A percentile compares a stretch with the other conserved stretches of the same genome.
Conservation (phyloP, 495 filamentous ascomycete species). For the Cercophora sp. region DNA sequence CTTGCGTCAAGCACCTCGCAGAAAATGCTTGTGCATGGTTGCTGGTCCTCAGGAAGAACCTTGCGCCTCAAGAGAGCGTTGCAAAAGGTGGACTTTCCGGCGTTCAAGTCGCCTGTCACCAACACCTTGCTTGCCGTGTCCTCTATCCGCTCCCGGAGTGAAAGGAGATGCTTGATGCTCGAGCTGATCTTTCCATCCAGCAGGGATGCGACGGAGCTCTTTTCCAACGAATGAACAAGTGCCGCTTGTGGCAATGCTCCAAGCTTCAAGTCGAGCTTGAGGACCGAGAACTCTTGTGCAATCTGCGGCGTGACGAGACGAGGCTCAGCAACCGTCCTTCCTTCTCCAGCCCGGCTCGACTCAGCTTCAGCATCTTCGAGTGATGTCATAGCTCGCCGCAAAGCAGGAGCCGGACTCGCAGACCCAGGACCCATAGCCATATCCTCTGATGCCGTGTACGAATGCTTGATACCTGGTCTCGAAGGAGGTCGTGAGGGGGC, state of each 20-base stretch:
- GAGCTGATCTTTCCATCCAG: conserved; percentile 91
- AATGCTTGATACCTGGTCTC: conserved; percentile 52
- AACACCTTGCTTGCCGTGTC: conserved; percentile 97
- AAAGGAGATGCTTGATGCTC: conserved; percentile 83
- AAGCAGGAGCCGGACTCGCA: conserved; percentile 42
- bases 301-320: conserved; percentile 88
- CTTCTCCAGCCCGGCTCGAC: conserved; percentile 65
- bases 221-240: conserved; percentile 94
- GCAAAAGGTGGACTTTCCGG: conserved; percentile 97
- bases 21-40: conserved; percentile 98
- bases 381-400: conserved; percentile 70
- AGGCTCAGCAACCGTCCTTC: conserved; percentile 54
- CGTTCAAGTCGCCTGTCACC: conserved; percentile 95
- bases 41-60: conserved; percentile 91
- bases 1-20: conserved; percentile 92
- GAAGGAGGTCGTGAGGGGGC: conserved; percentile 35
- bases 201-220: conserved; percentile 79
- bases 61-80: conserved; percentile 91
- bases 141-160: conserved; percentile 88
- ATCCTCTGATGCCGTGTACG: conserved; percentile 44
- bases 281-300: conserved; percentile 88
- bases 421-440: conserved; percentile 15
- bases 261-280: conserved; percentile 92
- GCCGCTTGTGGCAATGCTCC: conserved; percentile 81
- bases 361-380: conserved; percentile 62